Evolutionary conservation across 2,329 filamentous ascomycete genomes (phyloP).

Genomic region (Fusarium mexicanum): DNA sequence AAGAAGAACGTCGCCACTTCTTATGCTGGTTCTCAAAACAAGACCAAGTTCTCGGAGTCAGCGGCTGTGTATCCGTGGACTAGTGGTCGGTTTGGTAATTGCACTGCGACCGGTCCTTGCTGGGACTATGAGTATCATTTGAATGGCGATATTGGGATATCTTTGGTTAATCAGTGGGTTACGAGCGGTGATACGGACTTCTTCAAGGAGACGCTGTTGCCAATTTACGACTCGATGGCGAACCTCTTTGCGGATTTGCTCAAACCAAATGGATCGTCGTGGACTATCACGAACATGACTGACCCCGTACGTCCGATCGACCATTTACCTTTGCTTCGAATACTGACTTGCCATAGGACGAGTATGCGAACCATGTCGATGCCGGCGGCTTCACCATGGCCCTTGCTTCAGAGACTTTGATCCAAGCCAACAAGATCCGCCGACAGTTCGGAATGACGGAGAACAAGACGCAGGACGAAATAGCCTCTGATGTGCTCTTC

Average conservation of each 20-base stretch:
- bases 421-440: background rate
- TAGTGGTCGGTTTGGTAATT: background rate
- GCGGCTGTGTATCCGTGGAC: conserved; percentile 10
- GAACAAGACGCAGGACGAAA: background rate
- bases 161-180: conserved; percentile 1
- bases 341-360: background rate
- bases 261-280: background rate
- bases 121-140: conserved; percentile 10
- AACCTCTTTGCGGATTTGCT: background rate
- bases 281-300: conserved; percentile 2
- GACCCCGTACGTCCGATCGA: background rate
- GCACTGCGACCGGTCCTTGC: background rate
- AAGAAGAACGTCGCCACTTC: background rate
- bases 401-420: background rate
- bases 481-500: background rate
- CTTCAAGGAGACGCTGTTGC: background rate
- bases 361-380: conserved; percentile 1
- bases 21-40: background rate
- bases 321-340: fast-evolving
- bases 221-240: background rate
- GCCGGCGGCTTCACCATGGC: background rate
- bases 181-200: background rate
- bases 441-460: background rate
- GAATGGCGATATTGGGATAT: background rate
- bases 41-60: background rate